Conservation (phyloP, 495 filamentous ascomycete species). For the Annulohypoxylon bovei region DNA sequence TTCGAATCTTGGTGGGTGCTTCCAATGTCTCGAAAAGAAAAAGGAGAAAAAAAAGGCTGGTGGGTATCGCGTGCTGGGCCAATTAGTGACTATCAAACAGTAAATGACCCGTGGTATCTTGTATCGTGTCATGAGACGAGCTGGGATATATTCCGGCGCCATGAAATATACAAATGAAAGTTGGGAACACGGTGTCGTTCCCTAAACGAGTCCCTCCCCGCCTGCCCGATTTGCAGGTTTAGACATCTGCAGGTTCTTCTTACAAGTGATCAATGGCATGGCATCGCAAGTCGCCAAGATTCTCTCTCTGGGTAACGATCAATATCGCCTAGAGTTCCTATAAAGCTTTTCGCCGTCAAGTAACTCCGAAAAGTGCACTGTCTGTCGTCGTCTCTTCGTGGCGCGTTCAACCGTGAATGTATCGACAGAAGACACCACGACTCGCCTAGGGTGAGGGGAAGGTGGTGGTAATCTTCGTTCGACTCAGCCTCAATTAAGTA, state of each 20-base stretch:
- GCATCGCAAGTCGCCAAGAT: background rate
- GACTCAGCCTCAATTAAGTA: constrained; percentile 60
- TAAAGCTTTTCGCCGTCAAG: background rate
- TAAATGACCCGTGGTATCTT: constrained; percentile 20
- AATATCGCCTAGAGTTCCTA: background rate
- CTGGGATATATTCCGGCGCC: constrained; percentile 31
- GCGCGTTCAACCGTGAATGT: background rate
- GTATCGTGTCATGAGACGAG: constrained; percentile 23
- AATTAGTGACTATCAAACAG: constrained; percentile 22
- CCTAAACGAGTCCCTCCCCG: constrained; percentile 1
- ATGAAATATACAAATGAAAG: constrained; percentile 31
- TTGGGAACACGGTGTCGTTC: constrained; percentile 13
- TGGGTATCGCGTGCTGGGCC: background rate
- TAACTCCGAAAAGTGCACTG: background rate
- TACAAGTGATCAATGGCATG: background rate
- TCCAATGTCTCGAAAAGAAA: background rate
- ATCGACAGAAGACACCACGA: constrained; percentile 3
- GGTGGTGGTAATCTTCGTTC: background rate
- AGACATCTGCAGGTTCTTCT: background rate
- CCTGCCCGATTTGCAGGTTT: background rate
- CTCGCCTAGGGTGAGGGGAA: background rate
- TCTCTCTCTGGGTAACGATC: background rate
- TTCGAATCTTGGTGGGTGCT: background rate
- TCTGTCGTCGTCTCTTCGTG: constrained; percentile 8
- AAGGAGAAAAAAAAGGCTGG: background rate